Evolutionary conservation across 495 filamentous ascomycete species (phyloP), one percentile per base, ranked within the genome.

Genomic region (Oidiodendron maius): DNA sequence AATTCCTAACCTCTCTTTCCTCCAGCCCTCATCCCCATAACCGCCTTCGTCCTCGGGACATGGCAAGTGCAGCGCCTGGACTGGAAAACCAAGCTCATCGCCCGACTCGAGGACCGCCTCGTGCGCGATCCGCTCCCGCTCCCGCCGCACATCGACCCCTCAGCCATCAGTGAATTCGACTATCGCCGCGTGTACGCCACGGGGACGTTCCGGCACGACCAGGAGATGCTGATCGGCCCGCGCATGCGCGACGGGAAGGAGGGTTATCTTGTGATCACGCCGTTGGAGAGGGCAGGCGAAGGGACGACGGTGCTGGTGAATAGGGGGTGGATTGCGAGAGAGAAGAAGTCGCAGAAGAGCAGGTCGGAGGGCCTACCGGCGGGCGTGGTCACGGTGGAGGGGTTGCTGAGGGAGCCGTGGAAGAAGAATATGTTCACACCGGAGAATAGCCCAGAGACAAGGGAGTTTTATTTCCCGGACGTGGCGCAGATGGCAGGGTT

Each of bases 381-480:
- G 25, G 87, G 77, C 0, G 76, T 80, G 57, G 83, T 98, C 2
- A 76, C 71, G 5, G 80, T 97, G 1, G 81, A 94, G 61, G 93
- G 93, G 3, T 61, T 98, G 61, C 63, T 98, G 60, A 67, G 93
- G 45, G 80, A 90, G 70, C 91, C 94, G 23, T 94, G 87, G 83
- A 87, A 89, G 75, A 94, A 89, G 77, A 98, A 98, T 60, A 83
- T 90, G 76, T 98, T 98, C 60, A 98, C 93, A 48, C 93, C 93
- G 0, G 82, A 82, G 0, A 98, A 97, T 57, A 70, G 78, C 50
- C 90, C 91, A 0, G 83, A 91, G 51, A 76, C 75, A 49, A 80
- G 81, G 44, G 84, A 87, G 67, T 98, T 93, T 60, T 93, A 96
- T 65, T 98, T 97, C 55, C 91, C 93, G 1, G 94, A 96, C 64